Base-by-base conservation (phyloP, 1,284 basidiomycete species). In the Flammula alnicola region DNA sequence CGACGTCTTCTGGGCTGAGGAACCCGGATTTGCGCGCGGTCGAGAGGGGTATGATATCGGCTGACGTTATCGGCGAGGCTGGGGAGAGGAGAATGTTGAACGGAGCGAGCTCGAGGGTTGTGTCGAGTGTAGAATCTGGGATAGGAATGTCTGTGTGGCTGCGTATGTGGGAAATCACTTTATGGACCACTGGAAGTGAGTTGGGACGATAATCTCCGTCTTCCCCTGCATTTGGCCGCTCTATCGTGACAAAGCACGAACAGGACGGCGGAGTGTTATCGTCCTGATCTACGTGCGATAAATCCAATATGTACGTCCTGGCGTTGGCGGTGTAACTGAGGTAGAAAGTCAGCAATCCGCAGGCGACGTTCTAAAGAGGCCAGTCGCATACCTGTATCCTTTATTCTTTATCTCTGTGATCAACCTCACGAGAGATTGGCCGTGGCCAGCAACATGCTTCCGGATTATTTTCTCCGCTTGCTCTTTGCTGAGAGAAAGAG, bases 11-110 rank as follows among this genome's bases (percentile, higher is more conserved):
- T 0, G 67, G 58, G 2, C 74, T 69, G 32, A 88, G 72, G 19
- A 68, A 54, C 3, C 71, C 69, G 1, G 63, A 58, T 10, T 61
- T 57, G 16, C 77, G 77, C 11, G 73, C 76, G 8, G 63, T 51
- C 0, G 71, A 59, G 7, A 78, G 64, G 4, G 76, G 63, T 8
- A 75, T 54, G 48, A 75, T 63, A 31, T 58, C 54, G 14, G 63
- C 45, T 0, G 72, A 70, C 14, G 64, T 56, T 14, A 74, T 59
- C 2, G 66, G 63, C 3, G 68, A 62, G 1, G 68, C 63, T 0
- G 72, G 67, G 8, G 72, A 73, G 46, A 79, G 61, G 29, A 77
- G 64, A 56, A 71, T 74, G 25, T 69, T 65, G 57, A 67, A 69
- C 6, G 76, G 73, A n/a, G 76, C 54, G 6, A 72, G 42, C 9